Evolutionary conservation across 2,329 filamentous ascomycete species (phyloP).

Genomic region (Fusarium metavorans): DNA sequence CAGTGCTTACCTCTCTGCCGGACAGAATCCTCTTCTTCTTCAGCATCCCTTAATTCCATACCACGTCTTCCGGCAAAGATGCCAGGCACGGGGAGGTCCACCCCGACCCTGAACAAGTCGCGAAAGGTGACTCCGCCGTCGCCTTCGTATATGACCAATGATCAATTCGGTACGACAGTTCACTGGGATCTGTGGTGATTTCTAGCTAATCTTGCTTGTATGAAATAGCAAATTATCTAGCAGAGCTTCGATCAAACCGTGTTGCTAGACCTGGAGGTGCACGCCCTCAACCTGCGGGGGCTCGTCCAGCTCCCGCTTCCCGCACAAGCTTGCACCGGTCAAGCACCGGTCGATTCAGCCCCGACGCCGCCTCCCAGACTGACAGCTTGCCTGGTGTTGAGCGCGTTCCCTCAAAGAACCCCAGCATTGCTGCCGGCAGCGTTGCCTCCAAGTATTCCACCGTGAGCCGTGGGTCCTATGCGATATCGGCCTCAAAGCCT

Average conservation of each 20-base stretch:
- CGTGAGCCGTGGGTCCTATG: slow-evolving; percentile 65
- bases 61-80: slow-evolving; percentile 38
- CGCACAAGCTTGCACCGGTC: slow-evolving; percentile 43
- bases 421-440: slow-evolving; percentile 59
- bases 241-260: slow-evolving; percentile 76
- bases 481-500: slow-evolving; percentile 55
- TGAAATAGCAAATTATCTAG: slow-evolving; percentile 73
- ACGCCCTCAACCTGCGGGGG: slow-evolving; percentile 67
- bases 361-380: slow-evolving; percentile 47
- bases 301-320: slow-evolving; percentile 46
- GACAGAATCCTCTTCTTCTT: slow-evolving; percentile 33
- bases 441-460: slow-evolving; percentile 64
- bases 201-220: slow-evolving; percentile 35
- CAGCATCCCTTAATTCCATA: slow-evolving; percentile 22
- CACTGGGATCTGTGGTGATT: neutral
- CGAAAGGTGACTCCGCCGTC: slow-evolving; percentile 72
- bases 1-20: slow-evolving; percentile 24
- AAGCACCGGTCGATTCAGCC: slow-evolving; percentile 48
- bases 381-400: slow-evolving; percentile 41
- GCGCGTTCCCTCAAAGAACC: slow-evolving; percentile 47
- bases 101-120: slow-evolving; percentile 51
- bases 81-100: slow-evolving; percentile 49
- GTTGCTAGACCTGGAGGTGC: slow-evolving; percentile 77
- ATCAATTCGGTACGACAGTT: slow-evolving; percentile 69
- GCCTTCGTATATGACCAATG: slow-evolving; percentile 73